Evolutionary conservation across 2,329 filamentous ascomycete genomes (phyloP).

Genomic region (Pseudocercospora fuligena): DNA sequence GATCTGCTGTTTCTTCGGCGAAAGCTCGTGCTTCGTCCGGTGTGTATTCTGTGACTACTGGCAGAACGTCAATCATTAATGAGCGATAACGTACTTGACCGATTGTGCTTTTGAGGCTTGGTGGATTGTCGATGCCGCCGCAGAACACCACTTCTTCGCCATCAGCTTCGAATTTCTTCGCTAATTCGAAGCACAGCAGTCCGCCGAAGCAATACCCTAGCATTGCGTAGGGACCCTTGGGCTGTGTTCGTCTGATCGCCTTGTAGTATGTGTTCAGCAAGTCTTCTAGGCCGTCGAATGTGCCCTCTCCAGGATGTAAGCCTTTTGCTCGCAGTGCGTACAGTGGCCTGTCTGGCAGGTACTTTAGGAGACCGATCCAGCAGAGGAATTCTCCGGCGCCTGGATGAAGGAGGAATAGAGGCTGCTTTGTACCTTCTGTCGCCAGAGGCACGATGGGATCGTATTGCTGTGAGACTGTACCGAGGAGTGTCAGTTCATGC

Average conservation of each 20-base stretch:
- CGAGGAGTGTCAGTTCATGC: conserved; percentile 25
- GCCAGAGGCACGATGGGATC: conserved; percentile 42
- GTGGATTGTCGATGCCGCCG: conserved; percentile 55
- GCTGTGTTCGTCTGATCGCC: conserved; percentile 51
- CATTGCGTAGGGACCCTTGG: conserved; percentile 57
- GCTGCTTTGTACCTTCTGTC: conserved; percentile 34
- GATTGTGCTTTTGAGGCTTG: conserved; percentile 47
- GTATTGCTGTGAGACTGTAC: conserved; percentile 33
- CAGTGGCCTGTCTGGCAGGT: conserved; percentile 51
- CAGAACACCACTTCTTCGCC: conserved; percentile 48
- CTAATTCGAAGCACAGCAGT: conserved; percentile 57
- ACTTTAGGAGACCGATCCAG: conserved; percentile 44
- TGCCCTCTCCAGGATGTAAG: conserved; percentile 48
- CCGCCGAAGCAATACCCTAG: conserved; percentile 58
- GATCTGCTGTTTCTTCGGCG: conserved; percentile 23
- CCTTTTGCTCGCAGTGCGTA: conserved; percentile 54
- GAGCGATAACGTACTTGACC: conserved; percentile 27
- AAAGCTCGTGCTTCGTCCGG: conserved; percentile 23
- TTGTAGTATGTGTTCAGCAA: conserved; percentile 47
- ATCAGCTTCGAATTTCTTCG: conserved; percentile 50
- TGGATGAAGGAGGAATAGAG: conserved; percentile 46
- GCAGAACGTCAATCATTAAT: conserved; percentile 29
- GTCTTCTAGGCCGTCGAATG: conserved; percentile 48
- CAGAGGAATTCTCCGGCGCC: conserved; percentile 47
- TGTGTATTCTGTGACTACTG: conserved; percentile 27